Percentiles rank a stretch among this genome's conserved stretches.
Conservation (phyloP, 139 green algal species). For the Micractinium sp. region DNA sequence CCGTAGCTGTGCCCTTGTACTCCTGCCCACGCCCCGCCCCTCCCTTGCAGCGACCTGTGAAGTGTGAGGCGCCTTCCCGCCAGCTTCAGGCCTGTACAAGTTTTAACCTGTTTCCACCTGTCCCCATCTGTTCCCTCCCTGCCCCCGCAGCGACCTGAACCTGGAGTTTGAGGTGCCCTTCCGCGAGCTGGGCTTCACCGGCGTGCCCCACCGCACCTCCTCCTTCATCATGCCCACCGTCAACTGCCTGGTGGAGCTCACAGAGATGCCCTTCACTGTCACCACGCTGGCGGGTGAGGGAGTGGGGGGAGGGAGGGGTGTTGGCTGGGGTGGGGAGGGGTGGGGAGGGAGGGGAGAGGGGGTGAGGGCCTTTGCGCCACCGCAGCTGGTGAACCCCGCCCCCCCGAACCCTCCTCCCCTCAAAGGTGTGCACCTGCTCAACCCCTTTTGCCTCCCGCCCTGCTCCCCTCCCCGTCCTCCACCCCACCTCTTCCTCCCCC, state of each 20-base stretch:
- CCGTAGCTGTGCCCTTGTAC: too few species aligned
- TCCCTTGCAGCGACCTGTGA: too few species aligned
- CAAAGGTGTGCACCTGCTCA: too few species aligned
- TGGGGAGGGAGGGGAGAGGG: background rate
- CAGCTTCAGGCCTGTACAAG: too few species aligned
- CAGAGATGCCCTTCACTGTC: constrained; percentile 95
- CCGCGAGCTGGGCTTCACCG: constrained; percentile 94
- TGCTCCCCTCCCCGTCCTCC: too few species aligned
- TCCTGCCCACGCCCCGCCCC: background rate
- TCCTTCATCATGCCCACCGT: constrained; percentile 93
- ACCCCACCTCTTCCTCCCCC: background rate
- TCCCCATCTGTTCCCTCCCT: background rate
- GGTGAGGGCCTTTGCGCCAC: too few species aligned
- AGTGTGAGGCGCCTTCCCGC: too few species aligned
- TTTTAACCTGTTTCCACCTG: background rate
- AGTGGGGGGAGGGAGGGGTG: background rate
- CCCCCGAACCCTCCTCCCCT: too few species aligned
- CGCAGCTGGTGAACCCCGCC: too few species aligned
- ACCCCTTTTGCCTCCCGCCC: too few species aligned
- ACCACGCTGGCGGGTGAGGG: constrained; percentile 62
- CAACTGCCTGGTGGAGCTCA: constrained; percentile 98
- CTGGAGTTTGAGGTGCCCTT: constrained; percentile 99
- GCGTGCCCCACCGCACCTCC: constrained; percentile 84
- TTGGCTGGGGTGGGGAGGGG: background rate
- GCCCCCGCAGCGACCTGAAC: constrained; percentile 67